These are phyloP conservation scores for Aspergillus heteromorphus DNA, from an alignment of 495 filamentous ascomycete species.

Conservation along the genomic window DNA sequence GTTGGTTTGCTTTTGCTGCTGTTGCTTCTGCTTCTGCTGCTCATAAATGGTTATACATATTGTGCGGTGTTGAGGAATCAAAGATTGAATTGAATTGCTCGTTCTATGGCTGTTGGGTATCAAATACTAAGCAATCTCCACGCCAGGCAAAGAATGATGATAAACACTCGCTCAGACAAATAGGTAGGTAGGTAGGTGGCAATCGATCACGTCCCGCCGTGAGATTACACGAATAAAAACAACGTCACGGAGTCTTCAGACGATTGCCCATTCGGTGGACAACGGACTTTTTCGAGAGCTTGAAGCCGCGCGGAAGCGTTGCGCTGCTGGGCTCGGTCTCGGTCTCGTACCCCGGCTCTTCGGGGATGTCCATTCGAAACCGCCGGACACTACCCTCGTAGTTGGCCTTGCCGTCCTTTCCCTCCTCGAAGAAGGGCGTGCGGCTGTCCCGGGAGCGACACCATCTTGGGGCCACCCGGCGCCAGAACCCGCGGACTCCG, in stretches of 20 bases:
- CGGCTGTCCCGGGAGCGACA: conserved; percentile 28
- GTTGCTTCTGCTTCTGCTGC: no score
- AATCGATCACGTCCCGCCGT: neutral
- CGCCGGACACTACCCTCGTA: conserved; percentile 45
- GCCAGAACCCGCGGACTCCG: conserved; percentile 42
- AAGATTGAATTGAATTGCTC: no score
- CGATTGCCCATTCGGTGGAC: conserved; percentile 3
- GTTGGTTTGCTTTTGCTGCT: no score
- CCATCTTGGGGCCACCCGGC: conserved; percentile 39
- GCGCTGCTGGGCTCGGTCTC: neutral
- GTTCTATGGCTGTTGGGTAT: no score
- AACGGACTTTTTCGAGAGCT: conserved; percentile 12
- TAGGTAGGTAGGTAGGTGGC: neutral
- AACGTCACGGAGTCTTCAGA: neutral
- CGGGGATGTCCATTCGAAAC: conserved; percentile 45
- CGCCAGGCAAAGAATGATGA: neutral
- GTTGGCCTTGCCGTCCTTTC: conserved; percentile 28
- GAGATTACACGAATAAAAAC: neutral
- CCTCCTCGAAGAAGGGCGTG: conserved; percentile 40
- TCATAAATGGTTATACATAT: no score
- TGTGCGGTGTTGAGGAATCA: no score
- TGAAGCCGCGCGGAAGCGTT: conserved; percentile 8
- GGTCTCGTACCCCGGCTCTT: conserved; percentile 15
- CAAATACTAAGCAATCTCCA: conserved; percentile 1
- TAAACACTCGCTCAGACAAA: neutral